Percentiles rank a stretch among this genome's conserved stretches.
Conservation (phyloP, 2,329 filamentous ascomycete genomes). For the Colletotrichum lentis region DNA sequence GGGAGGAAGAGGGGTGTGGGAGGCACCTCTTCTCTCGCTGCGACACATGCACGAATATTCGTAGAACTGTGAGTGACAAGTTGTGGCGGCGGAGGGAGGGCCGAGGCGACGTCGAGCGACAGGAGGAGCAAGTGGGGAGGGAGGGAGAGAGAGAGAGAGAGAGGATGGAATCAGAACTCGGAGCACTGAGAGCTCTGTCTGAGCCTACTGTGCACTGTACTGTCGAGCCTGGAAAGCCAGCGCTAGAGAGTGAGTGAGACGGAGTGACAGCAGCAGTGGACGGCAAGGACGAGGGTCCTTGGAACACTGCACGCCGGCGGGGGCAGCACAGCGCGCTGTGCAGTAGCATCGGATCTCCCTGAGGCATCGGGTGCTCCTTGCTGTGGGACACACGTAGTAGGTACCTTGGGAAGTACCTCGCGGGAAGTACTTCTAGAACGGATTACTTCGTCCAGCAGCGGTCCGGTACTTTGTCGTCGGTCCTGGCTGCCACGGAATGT, state of each 20-base stretch:
- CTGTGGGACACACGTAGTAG: not conserved
- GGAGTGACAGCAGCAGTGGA: conserved; percentile 10
- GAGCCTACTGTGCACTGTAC: too few relatives aligned
- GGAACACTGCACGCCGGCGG: conserved; percentile 26
- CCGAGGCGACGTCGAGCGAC: not conserved
- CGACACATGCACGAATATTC: not conserved
- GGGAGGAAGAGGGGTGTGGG: conserved; percentile 4
- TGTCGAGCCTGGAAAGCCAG: not conserved
- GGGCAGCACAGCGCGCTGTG: conserved; percentile 19
- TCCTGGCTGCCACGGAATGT: not conserved
- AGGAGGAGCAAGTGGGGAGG: conserved; percentile 4
- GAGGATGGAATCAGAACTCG: not conserved
- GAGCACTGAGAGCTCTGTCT: not conserved
- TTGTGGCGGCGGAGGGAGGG: conserved; percentile 3
- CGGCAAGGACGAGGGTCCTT: conserved; percentile 22
- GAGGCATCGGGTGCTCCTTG: conserved; percentile 2
- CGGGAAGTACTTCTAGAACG: not conserved
- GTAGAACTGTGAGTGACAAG: not conserved
- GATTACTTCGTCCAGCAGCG: not conserved
- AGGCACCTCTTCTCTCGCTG: conserved; percentile 5
- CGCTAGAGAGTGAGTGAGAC: not conserved
- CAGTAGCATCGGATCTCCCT: conserved; percentile 35
- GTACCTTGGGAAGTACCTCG: not conserved
- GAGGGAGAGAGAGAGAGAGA: too few relatives aligned
- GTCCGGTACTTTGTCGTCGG: not conserved